Percentiles rank a stretch among this genome's conserved stretches.
Conservation (phyloP, 768 basidiomycete species). For the Guyanaporus albipodus region DNA sequence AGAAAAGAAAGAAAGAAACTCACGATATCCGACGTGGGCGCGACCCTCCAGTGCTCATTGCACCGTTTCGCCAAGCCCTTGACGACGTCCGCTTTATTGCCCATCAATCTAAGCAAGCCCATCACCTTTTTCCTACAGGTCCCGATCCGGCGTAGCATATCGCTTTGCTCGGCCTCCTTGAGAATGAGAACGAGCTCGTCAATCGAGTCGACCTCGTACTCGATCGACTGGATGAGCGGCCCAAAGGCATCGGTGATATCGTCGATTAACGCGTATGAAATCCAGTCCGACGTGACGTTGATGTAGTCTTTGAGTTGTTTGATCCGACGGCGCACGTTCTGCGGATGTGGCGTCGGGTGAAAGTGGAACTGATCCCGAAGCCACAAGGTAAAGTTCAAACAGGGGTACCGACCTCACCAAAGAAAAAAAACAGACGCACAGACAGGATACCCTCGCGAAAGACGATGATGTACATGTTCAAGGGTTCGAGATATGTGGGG, state of each 20-base stretch:
- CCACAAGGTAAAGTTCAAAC: neutral
- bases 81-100: conserved; percentile 99
- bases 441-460: conserved; percentile 96
- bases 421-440: conserved; percentile 44
- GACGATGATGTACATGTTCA: conserved; percentile 99
- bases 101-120: conserved; percentile 95
- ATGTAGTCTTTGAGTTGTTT: conserved; percentile 99
- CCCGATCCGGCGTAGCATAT: conserved; percentile 96
- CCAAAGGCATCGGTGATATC: conserved; percentile 99
- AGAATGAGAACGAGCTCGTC: conserved; percentile 97
- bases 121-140: conserved; percentile 99
- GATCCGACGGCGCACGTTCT: conserved; percentile 95
- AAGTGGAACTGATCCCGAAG: conserved; percentile 79
- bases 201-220: conserved; percentile 98
- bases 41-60: conserved; percentile 98
- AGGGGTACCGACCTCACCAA: neutral
- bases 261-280: conserved; percentile 98
- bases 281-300: conserved; percentile 98
- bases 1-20: conserved; percentile 20
- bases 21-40: conserved; percentile 96
- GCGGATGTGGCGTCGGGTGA: conserved; percentile 93
- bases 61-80: conserved; percentile 97
- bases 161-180: conserved; percentile 71
- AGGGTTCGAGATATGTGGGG: conserved; percentile 93
- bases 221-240: conserved; percentile 96